A percentile compares a stretch with the other conserved stretches of the same genome.
Evolutionary conservation across 441 rosid genomes (phyloP).

Genomic region (Kokia cookei): DNA sequence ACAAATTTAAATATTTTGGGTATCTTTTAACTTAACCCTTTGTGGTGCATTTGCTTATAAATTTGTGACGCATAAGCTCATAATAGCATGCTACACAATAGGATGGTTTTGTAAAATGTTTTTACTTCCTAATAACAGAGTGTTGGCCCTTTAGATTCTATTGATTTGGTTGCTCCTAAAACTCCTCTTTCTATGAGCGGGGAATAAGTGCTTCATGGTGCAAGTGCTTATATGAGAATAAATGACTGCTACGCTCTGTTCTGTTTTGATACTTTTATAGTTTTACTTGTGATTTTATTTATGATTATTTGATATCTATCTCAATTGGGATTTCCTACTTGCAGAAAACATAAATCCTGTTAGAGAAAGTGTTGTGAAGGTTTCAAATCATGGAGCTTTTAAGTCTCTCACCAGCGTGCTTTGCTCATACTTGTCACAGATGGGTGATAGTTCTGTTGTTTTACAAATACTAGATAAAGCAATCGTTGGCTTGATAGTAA

Average conservation of each 20-base stretch:
- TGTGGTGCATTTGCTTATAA: not conserved
- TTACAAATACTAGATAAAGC: slow-evolving; percentile 49
- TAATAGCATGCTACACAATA: not conserved
- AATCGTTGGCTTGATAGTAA: slow-evolving; percentile 56
- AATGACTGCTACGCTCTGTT: not conserved
- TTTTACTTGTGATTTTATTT: not conserved
- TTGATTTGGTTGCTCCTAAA: not conserved
- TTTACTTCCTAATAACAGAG: not conserved
- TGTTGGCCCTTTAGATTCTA: not conserved
- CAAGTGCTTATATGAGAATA: not conserved
- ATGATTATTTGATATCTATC: slow-evolving; percentile 2
- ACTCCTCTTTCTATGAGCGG: not conserved
- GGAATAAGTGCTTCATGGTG: not conserved
- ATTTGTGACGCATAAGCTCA: not conserved
- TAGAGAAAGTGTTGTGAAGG: slow-evolving; percentile 21
- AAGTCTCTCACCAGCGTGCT: slow-evolving; percentile 40
- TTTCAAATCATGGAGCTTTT: slow-evolving; percentile 36
- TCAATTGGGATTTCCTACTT: slow-evolving; percentile 13
- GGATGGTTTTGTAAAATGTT: not conserved
- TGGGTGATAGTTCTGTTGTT: slow-evolving; percentile 66
- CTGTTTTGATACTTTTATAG: not conserved
- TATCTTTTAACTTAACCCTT: not conserved
- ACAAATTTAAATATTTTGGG: not conserved
- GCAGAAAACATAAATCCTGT: slow-evolving; percentile 39
- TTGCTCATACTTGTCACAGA: slow-evolving; percentile 51